Evolutionary conservation across 257 asterid genomes (phyloP), one percentile per base, ranked within the genome.

Genomic region (Forsythia suspensa): DNA sequence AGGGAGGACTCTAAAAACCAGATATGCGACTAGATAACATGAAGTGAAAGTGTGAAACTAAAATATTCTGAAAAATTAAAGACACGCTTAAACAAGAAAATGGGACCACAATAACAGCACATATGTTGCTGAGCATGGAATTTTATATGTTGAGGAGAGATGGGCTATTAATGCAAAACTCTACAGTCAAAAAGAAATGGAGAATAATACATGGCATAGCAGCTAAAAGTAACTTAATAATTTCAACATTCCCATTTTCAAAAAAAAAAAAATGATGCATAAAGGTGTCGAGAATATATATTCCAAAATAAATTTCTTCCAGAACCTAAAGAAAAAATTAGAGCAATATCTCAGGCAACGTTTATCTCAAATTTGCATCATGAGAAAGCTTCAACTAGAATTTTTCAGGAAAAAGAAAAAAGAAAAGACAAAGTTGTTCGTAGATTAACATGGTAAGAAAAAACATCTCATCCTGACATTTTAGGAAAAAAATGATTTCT

Each of bases 331-430:
- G 72, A 42, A 57, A 43, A n/a, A 24, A 48, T 5, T 36, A 29
- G 75, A 18, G 29, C 16, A 73, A 8, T 74, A 67, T 44, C 16
- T 68, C 39, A 42, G 8, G 75, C 38, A 21, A 63, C 13, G 3
- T 24, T 10, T 63, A 63, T 24, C 15, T 9, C 20, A 40, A 24
- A 41, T 55, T 59, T 21, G 21, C 63, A 70, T 37, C 34, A 44
- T n/a, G 8, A 20, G 74, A 77, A 77, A 71, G 71, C 70, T 57
- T 67, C 20, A 48, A 15, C 71, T 71, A 77, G 40, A 36, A 36
- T 59, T 18, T 6, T 42, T 38, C 4, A 20, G 63, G 63, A 18
- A 16, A 18, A 46, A 18, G 5, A 39, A 63, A 63, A 21, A 63
- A 9, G 38, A 63, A 24, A 55, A 6, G 63, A 63, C 66, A 63